Percentiles rank a stretch among this genome's conserved stretches.
phyloP scores from a whole-genome alignment of 108 stramenopile genomes.

The Chaetoceros tenuissimus region DNA sequence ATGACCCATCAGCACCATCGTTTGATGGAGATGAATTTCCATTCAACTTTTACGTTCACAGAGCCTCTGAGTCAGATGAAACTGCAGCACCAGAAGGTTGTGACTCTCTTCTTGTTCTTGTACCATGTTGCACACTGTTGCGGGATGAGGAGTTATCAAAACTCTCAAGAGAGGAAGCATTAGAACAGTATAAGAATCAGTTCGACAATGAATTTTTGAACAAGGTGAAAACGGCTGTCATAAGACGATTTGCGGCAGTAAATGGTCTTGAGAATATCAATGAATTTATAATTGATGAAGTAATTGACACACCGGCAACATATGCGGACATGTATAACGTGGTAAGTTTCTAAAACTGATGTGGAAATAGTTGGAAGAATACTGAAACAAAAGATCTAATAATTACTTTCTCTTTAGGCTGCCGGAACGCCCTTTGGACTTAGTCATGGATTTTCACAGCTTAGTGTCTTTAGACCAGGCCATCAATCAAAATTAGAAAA shows the following conservation, averaged over 20 bases:
- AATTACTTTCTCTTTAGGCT: too few relatives aligned
- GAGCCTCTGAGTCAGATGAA: conserved; percentile 62
- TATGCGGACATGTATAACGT: conserved; percentile 72
- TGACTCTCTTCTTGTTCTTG: conserved; percentile 83
- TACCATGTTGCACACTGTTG: conserved; percentile 48
- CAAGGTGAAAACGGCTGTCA: conserved; percentile 34
- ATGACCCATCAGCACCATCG: neutral
- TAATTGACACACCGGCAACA: conserved; percentile 62
- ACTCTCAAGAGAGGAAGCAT: conserved; percentile 39
- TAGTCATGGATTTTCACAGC: conserved; percentile 71
- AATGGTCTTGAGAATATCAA: conserved; percentile 33
- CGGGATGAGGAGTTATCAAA: conserved; percentile 28
- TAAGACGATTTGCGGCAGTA: conserved; percentile 42
- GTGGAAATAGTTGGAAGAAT: too few relatives aligned
- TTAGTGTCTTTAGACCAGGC: conserved; percentile 56
- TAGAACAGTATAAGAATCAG: conserved; percentile 47
- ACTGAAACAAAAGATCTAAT: too few relatives aligned
- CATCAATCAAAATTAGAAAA: conserved; percentile 31
- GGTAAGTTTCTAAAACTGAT: too few relatives aligned
- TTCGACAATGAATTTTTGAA: conserved; percentile 38
- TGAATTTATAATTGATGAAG: conserved; percentile 51
- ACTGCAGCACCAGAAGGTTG: conserved; percentile 61
- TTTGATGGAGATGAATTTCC: conserved; percentile 10
- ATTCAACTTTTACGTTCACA: conserved; percentile 91
- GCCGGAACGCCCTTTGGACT: conserved; percentile 75